A percentile compares a stretch with the other conserved stretches of the same genome.
Evolutionary conservation across 306 rosid genomes (phyloP).

Genomic region (Begonia loranthoides): DNA sequence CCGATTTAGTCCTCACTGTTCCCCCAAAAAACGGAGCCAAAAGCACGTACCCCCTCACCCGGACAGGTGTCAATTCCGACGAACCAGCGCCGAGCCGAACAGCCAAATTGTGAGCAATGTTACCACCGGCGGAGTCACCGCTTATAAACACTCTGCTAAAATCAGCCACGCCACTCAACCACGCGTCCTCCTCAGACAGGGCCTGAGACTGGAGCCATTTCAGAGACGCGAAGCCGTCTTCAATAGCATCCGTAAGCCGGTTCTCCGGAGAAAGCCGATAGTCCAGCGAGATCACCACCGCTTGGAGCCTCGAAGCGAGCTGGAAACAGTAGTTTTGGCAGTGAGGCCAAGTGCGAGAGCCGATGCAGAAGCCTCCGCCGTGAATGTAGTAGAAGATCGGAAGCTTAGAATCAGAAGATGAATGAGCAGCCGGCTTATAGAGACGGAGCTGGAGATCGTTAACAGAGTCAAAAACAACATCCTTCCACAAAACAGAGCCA

Average conservation of each 20-base stretch:
- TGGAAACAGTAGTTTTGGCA: conserved; percentile 70
- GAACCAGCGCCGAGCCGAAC: conserved; percentile 37
- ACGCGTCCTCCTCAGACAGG: conserved; percentile 25
- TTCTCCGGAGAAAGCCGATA: conserved; percentile 79
- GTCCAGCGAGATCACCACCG: conserved; percentile 44
- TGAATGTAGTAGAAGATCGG: conserved; percentile 65
- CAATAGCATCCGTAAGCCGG: conserved; percentile 57
- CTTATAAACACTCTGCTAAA: conserved; percentile 43
- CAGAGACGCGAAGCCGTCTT: conserved; percentile 47
- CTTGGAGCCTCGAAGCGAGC: conserved; percentile 40
- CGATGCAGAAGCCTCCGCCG: conserved; percentile 93
- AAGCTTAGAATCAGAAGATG: conserved; percentile 22
- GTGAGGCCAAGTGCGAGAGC: conserved; percentile 85
- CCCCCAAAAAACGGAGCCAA: conserved; percentile 85
- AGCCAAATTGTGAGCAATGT: conserved; percentile 55
- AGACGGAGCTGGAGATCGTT: conserved; percentile 55
- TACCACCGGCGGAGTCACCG: conserved; percentile 91
- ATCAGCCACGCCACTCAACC: conserved; percentile 60
- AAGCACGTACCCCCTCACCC: conserved; percentile 52
- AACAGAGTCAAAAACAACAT: conserved; percentile 37
- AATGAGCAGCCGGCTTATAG: conserved; percentile 37
- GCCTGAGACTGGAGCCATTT: conserved; percentile 66
- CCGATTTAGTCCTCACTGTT: conserved; percentile 25
- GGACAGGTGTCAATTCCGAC: conserved; percentile 31
- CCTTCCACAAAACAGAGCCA: conserved; percentile 62